These are phyloP conservation scores for Scedosporium minutisporum DNA, from an alignment of 2,329 filamentous ascomycete genomes.

Conservation along the genomic window DNA sequence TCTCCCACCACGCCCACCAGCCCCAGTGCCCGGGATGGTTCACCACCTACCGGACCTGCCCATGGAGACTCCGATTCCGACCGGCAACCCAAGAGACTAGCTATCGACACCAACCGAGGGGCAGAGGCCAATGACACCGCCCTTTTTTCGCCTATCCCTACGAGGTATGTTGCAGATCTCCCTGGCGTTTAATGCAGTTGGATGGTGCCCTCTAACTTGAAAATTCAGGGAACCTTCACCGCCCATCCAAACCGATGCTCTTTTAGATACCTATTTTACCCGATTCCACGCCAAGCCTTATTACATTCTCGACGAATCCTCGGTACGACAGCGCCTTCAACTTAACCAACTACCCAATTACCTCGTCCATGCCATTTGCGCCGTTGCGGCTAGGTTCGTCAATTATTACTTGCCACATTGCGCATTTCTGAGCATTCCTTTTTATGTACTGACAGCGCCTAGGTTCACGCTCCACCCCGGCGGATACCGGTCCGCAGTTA, in stretches of 20 bases:
- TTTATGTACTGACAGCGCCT: slow-evolving; percentile 8
- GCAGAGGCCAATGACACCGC: slow-evolving; percentile 26
- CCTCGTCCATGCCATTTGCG: slow-evolving; percentile 47
- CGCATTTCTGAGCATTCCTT: not conserved
- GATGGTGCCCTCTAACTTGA: not conserved
- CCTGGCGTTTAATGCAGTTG: not conserved
- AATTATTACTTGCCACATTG: not conserved
- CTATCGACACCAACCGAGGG: slow-evolving; percentile 25
- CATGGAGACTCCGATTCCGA: not conserved
- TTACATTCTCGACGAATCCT: slow-evolving; percentile 69
- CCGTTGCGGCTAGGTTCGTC: slow-evolving; percentile 51
- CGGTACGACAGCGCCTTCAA: slow-evolving; percentile 62
- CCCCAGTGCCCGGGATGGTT: slow-evolving; percentile 11
- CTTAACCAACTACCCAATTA: slow-evolving; percentile 53
- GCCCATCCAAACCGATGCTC: slow-evolving; percentile 45
- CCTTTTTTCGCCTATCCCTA: slow-evolving; percentile 31
- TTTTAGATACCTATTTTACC: slow-evolving; percentile 71
- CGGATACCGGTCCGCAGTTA: slow-evolving; percentile 57
- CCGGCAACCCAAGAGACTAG: slow-evolving; percentile 24
- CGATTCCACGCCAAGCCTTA: slow-evolving; percentile 76
- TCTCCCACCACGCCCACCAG: slow-evolving; percentile 16
- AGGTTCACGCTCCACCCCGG: slow-evolving; percentile 62
- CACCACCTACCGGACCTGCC: not conserved
- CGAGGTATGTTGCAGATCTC: slow-evolving; percentile 20
- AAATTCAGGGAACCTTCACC: slow-evolving; percentile 12